Evolutionary conservation across 345 rosid species (phyloP), one percentile per base, ranked within the genome.

Genomic region (Hibiscus tridactylites): DNA sequence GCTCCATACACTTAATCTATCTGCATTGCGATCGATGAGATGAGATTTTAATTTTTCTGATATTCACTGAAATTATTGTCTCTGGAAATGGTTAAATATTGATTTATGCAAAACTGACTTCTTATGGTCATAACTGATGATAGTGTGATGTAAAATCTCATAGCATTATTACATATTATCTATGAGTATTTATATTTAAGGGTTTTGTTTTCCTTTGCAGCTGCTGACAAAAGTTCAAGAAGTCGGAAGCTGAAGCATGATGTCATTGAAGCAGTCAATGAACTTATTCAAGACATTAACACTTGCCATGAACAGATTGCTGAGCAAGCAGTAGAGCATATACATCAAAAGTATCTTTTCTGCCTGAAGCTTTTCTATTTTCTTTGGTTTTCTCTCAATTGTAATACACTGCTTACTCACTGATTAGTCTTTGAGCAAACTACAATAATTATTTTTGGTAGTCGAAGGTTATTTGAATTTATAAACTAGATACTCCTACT

Each of bases 241-340:
- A 86, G 86, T 70, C 89, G 96, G 79, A 92, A 85, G 87, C 81
- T 96, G 79, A 96, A 92, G 88, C 99, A 96, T 80, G 96, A 92
- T 78, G 91, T 96, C 75, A 96, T 96, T 73, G 99, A 96, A 83
- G 91, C 96, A 15, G 91, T 92, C 68, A 96, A 96, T 76, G 97
- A 92, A 65, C 97, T 96, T 77, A 87, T 96, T 77, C 90, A 82
- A 65, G 99, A 92, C 69, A 91, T 92, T 75, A 72, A 79, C 74
- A 89, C 94, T 57, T 96, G 98, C 79, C 97, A 92, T 77, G 99
- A 96, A 75, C 97, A 87, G 90, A 96, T 96, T 57, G 96, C 99
- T 39, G 98, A 96, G 82, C 99, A 96, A 83, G 99, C 99, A 5
- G 85, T 96, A 67, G 99, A 96, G 84, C 99, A 96, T 83, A 96